Conservation (phyloP, 2,329 filamentous ascomycete genomes). For the Colletotrichum brevisporum region DNA sequence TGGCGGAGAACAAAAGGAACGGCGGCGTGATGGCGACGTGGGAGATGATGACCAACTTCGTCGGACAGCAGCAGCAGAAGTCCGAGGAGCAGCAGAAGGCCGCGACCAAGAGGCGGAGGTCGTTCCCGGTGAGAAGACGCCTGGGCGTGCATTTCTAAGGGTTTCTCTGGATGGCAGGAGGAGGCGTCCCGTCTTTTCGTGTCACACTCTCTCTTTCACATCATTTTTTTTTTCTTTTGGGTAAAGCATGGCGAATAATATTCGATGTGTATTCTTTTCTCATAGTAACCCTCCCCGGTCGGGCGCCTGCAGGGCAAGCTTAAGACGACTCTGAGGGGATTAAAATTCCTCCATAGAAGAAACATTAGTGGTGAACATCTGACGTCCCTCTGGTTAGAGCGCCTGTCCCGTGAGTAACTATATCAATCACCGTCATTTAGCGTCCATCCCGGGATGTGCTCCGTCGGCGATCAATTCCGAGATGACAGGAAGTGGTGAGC, state of each 20-base stretch:
- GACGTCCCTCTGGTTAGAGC: background rate
- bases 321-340: slow-evolving; percentile 4
- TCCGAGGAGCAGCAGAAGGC: slow-evolving; percentile 21
- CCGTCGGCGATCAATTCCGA: background rate
- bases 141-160: slow-evolving; percentile 32
- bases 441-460: too few relatives aligned
- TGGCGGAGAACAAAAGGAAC: slow-evolving; percentile 29
- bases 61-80: slow-evolving; percentile 33
- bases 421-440: too few relatives aligned
- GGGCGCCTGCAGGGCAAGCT: slow-evolving; percentile 25
- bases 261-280: slow-evolving; percentile 30
- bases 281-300: slow-evolving; percentile 21
- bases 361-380: background rate
- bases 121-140: slow-evolving; percentile 29
- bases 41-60: slow-evolving; percentile 34
- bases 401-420: background rate
- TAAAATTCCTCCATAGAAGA: slow-evolving; percentile 23
- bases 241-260: slow-evolving; percentile 37
- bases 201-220: too few relatives aligned
- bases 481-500: background rate
- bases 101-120: slow-evolving; percentile 13
- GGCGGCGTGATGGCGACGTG: slow-evolving; percentile 32
- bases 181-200: background rate
- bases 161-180: too few relatives aligned
- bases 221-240: background rate